Conservation (phyloP, 441 rosid genomes). For the Melianthus villosus region DNA sequence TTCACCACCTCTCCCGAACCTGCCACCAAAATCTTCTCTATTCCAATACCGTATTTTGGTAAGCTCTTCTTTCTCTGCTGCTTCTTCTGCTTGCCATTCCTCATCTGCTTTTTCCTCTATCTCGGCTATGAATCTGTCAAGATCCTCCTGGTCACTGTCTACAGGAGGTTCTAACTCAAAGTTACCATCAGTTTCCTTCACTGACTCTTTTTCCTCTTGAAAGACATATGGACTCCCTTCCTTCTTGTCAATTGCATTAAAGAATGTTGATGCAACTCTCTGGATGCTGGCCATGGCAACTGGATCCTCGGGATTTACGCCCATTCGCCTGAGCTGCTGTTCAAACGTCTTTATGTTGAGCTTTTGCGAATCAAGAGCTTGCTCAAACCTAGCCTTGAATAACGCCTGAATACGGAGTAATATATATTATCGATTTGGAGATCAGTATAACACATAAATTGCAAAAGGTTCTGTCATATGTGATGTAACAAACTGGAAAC, state of each 20-base stretch:
- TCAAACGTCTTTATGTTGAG: constrained; percentile 81
- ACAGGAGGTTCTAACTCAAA: constrained; percentile 31
- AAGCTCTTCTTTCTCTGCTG: constrained; percentile 62
- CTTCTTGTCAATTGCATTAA: constrained; percentile 81
- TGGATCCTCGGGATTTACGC: constrained; percentile 95
- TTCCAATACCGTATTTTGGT: constrained; percentile 70
- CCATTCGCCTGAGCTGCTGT: constrained; percentile 74
- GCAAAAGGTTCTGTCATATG: background rate
- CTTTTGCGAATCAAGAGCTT: constrained; percentile 97
- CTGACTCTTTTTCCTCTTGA: constrained; percentile 32
- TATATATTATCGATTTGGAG: too few relatives aligned
- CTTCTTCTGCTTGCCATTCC: constrained; percentile 93
- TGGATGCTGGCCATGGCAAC: constrained; percentile 96
- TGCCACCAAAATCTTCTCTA: constrained; percentile 53
- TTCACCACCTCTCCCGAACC: constrained; percentile 35
- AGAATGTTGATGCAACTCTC: constrained; percentile 93
- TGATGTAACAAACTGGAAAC: too few relatives aligned
- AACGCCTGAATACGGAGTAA: constrained; percentile 45
- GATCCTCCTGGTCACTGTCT: constrained; percentile 93
- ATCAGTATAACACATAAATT: too few relatives aligned
- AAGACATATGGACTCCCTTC: constrained; percentile 91
- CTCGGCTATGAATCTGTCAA: constrained; percentile 74
- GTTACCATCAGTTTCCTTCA: constrained; percentile 9
- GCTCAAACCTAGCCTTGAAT: constrained; percentile 93
- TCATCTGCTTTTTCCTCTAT: constrained; percentile 91